phyloP scores from a whole-genome alignment of 2,329 filamentous ascomycete species.

The Neurospora crassa region DNA sequence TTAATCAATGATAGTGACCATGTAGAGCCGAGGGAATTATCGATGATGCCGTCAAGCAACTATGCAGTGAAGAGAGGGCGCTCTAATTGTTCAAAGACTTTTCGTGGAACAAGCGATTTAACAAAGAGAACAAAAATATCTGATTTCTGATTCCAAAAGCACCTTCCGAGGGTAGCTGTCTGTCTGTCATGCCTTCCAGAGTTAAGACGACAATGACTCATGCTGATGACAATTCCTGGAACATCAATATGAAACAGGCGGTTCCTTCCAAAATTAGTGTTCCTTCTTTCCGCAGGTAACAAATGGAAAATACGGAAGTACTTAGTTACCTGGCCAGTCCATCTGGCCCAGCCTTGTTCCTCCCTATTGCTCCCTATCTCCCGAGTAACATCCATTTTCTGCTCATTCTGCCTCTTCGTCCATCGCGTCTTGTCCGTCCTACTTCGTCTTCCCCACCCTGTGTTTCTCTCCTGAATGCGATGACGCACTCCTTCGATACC shows the following conservation, averaged over 20 bases:
- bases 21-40: not conserved
- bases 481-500: not conserved
- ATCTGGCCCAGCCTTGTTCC: not conserved
- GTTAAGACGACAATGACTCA: not conserved
- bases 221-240: not conserved
- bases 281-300: not conserved
- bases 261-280: not conserved
- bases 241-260: not conserved
- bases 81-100: not conserved
- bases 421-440: not conserved
- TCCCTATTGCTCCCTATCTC: not conserved
- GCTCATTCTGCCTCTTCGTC: not conserved
- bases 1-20: not conserved
- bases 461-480: not conserved
- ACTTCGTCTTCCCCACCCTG: not conserved
- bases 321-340: not conserved
- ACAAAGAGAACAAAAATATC: not conserved
- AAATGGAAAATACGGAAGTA: not conserved
- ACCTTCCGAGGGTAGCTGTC: not conserved
- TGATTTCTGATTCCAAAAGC: not conserved
- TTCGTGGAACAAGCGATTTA: not conserved
- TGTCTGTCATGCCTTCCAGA: not conserved
- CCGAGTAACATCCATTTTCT: not conserved
- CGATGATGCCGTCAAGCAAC: not conserved
- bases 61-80: not conserved